phyloP scores from a whole-genome alignment of 1,139 yeast genomes.

The Nakaseomyces delphensis region DNA sequence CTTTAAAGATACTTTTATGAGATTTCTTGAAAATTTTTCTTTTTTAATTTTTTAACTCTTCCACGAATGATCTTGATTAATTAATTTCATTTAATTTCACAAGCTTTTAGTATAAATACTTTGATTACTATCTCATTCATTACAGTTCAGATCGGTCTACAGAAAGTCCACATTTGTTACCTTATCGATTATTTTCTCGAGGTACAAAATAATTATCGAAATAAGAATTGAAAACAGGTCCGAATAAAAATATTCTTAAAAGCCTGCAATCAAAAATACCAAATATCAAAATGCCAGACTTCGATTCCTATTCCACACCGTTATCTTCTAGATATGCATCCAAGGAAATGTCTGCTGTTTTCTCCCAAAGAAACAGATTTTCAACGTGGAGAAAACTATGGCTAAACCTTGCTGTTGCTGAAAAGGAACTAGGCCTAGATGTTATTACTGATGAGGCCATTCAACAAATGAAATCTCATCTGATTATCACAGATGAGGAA shows the following conservation, averaged over 20 bases:
- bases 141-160: no score
- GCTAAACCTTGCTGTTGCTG: conserved; percentile 94
- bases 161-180: no score
- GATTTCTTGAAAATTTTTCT: neutral
- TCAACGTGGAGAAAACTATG: conserved; percentile 98
- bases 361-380: conserved; percentile 87
- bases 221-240: no score
- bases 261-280: no score
- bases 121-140: no score
- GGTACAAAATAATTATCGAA: no score
- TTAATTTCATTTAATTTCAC: neutral
- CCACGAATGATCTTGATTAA: neutral
- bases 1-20: neutral
- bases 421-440: conserved; percentile 76
- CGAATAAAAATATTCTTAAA: neutral
- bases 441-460: conserved; percentile 87
- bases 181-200: no score
- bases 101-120: neutral
- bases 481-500: conserved; percentile 85
- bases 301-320: conserved; percentile 82
- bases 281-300: conserved; percentile 35
- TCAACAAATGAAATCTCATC: conserved; percentile 68
- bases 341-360: conserved; percentile 88
- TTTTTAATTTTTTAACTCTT: conserved; percentile 1
- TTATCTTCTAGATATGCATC: conserved; percentile 95